phyloP scores from a whole-genome alignment of 176 grass and related monocot genomes.

The Miscanthus lutarioriparius region DNA sequence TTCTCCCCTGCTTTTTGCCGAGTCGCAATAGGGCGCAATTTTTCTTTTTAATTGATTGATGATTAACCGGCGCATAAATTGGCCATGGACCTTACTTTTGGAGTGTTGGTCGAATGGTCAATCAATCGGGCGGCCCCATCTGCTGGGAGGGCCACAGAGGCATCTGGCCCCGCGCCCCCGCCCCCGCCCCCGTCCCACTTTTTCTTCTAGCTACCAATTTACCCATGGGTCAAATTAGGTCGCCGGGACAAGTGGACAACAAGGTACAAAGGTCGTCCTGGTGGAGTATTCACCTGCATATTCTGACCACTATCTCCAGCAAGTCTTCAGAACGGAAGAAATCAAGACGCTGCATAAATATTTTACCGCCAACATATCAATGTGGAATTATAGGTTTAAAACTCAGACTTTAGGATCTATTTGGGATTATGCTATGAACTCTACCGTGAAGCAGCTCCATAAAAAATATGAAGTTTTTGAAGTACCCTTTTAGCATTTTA shows the following conservation, averaged over 20 bases:
- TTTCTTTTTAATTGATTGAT: not conserved
- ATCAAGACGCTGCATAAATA: too few species aligned
- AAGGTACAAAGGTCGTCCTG: not conserved
- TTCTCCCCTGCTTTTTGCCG: not conserved
- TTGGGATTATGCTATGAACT: too few species aligned
- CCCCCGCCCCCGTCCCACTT: not conserved
- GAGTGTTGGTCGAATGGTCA: too few species aligned
- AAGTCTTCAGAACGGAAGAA: too few species aligned
- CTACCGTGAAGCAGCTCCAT: accelerated
- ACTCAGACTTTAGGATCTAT: too few species aligned
- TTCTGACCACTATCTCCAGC: not conserved
- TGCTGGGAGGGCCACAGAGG: not conserved
- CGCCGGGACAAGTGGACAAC: too few species aligned
- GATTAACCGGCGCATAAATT: not conserved
- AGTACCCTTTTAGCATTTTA: too few species aligned
- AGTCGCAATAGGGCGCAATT: not conserved
- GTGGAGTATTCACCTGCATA: slow-evolving; percentile 34
- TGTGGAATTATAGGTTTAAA: too few species aligned
- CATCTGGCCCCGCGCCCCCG: not conserved
- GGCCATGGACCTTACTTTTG: not conserved
- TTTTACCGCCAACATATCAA: too few species aligned
- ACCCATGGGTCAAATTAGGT: not conserved
- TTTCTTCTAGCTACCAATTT: not conserved
- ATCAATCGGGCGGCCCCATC: not conserved
- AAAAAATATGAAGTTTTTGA: too few species aligned